Evolutionary conservation across 2,329 filamentous ascomycete genomes (phyloP).

Genomic region (Diaporthe ampelina): DNA sequence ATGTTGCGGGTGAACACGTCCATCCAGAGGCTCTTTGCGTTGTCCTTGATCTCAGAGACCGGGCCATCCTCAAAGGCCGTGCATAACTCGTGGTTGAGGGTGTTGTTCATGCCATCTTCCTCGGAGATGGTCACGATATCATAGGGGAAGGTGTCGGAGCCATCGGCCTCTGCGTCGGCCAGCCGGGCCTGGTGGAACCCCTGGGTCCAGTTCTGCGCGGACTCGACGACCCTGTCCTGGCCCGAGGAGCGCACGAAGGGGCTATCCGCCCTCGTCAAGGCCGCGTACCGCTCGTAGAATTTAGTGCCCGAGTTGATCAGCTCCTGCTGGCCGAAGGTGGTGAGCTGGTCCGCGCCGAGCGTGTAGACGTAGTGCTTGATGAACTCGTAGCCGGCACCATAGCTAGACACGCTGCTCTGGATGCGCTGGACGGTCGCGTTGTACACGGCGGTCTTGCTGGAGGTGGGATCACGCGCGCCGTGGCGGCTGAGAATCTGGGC

Average conservation of each 20-base stretch:
- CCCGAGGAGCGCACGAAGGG: constrained; percentile 64
- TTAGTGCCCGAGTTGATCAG: constrained; percentile 81
- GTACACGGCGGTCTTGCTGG: constrained; percentile 75
- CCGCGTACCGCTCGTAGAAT: constrained; percentile 81
- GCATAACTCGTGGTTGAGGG: constrained; percentile 82
- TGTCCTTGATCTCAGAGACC: constrained; percentile 60
- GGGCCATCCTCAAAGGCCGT: constrained; percentile 75
- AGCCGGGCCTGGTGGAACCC: constrained; percentile 76
- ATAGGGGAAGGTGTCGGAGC: constrained; percentile 61
- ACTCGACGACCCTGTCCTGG: constrained; percentile 60
- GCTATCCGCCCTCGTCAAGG: constrained; percentile 67
- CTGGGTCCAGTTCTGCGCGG: constrained; percentile 80
- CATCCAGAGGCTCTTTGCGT: constrained; percentile 70
- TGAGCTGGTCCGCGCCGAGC: constrained; percentile 67
- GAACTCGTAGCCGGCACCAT: constrained; percentile 76
- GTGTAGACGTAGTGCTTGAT: constrained; percentile 79
- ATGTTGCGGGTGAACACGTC: constrained; percentile 77
- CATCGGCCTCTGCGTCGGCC: constrained; percentile 54
- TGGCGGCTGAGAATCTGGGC: constrained; percentile 87
- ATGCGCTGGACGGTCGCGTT: constrained; percentile 75
- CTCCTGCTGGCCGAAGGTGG: constrained; percentile 75
- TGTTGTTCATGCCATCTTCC: constrained; percentile 79
- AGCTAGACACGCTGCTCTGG: constrained; percentile 68
- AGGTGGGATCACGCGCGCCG: constrained; percentile 85
- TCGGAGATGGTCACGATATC: constrained; percentile 80